A percentile compares a stretch with the other conserved stretches of the same genome.
Conservation (phyloP, 73 alveolate species). For the Loxodes magnus region DNA sequence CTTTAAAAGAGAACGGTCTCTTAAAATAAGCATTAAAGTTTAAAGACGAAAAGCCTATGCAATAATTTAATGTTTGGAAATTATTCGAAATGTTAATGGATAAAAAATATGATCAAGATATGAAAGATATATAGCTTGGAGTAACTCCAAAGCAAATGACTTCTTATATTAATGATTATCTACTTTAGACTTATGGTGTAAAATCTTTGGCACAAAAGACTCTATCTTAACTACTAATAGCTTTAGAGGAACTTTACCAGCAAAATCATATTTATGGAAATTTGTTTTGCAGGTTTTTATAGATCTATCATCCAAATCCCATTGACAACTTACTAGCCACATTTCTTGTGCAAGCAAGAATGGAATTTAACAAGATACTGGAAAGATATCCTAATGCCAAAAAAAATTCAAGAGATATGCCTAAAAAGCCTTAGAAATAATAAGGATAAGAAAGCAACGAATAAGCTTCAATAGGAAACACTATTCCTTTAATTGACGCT, state of each 20-base stretch:
- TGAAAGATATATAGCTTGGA: neutral
- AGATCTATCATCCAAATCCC: constrained; percentile 13
- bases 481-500: too few species aligned
- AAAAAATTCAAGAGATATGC: too few species aligned
- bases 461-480: too few species aligned
- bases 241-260: constrained; percentile 10
- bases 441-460: too few species aligned
- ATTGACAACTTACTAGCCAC: too few species aligned
- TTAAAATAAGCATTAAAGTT: neutral
- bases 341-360: too few species aligned
- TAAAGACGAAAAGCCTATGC: constrained; percentile 2
- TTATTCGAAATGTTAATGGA: constrained; percentile 11
- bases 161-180: constrained; percentile 4
- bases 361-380: too few species aligned
- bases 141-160: constrained; percentile 2
- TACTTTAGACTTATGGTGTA: constrained; percentile 1
- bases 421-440: too few species aligned
- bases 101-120: constrained; percentile 8
- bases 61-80: constrained; percentile 1
- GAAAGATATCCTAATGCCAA: too few species aligned
- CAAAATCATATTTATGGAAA: constrained; percentile 7
- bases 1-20: neutral
- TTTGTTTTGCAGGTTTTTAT: constrained; percentile 11
- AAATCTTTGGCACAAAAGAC: neutral
- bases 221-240: neutral